Evolutionary conservation across 1,284 basidiomycete genomes (phyloP).

Genomic region (Coriolopsis trogii): DNA sequence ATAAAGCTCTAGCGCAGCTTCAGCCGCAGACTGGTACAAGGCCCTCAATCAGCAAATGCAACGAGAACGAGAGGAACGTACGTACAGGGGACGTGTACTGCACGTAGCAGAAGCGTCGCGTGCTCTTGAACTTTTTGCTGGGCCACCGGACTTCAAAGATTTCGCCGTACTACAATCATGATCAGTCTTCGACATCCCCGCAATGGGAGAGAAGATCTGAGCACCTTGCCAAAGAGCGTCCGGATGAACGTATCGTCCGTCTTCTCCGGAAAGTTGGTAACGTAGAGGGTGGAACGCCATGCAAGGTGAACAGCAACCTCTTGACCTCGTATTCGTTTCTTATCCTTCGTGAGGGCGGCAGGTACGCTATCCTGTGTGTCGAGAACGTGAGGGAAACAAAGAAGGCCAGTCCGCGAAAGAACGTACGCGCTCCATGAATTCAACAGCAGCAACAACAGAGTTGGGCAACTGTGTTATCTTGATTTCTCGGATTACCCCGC

Average conservation of each 20-base stretch:
- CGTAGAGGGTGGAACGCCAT: constrained; percentile 94
- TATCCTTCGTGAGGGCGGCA: constrained; percentile 89
- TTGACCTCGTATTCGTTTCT: constrained; percentile 76
- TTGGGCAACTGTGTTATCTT: constrained; percentile 67
- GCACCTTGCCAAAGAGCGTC: constrained; percentile 77
- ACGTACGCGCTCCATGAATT: constrained; percentile 73
- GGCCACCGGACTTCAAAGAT: constrained; percentile 98
- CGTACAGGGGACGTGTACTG: constrained; percentile 86
- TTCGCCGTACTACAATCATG: constrained; percentile 69
- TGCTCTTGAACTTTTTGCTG: constrained; percentile 92
- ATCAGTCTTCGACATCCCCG: neutral
- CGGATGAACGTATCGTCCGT: constrained; percentile 83
- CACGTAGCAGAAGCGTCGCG: constrained; percentile 93
- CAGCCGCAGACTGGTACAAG: constrained; percentile 63
- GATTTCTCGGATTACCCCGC: constrained; percentile 80
- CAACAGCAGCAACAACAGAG: constrained; percentile 74
- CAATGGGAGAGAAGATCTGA: neutral
- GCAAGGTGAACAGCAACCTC: constrained; percentile 87
- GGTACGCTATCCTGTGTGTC: constrained; percentile 71
- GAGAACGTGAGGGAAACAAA: neutral
- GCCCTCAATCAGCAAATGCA: neutral
- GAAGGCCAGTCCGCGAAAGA: neutral
- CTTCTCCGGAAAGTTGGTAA: constrained; percentile 93
- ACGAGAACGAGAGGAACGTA: constrained; percentile 12
- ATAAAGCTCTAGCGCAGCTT: constrained; percentile 79